Evolutionary conservation across 2,329 filamentous ascomycete species (phyloP), one percentile per base, ranked within the genome.

Genomic region (Colletotrichum siamense): DNA sequence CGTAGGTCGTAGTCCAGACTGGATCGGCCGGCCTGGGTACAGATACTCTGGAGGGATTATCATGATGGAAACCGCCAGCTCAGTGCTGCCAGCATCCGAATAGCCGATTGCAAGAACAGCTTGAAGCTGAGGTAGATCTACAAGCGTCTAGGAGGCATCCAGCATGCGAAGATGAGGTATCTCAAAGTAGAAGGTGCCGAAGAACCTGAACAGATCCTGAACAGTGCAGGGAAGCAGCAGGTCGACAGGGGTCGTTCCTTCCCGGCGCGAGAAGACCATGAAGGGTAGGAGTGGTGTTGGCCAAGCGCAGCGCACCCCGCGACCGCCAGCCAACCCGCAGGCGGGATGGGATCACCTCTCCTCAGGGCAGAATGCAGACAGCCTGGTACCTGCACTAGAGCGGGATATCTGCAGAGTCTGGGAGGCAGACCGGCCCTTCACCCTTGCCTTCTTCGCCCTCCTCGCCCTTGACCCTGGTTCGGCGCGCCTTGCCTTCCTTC

Each of bases 321-420:
- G 70, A 74, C 74, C 74, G 64, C 74, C 39, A 69, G 70, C 74
- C 71, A 64, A 34, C 44, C 74, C 74, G 74, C 74, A 74, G 59
- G 32, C 59, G 16, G 30, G 57, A 30, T 22, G 30, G 57, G 26
- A 30, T 30, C 57, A 61, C 59, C 30, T 74, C 52, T 39, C 66
- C 66, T 69, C 32, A 55, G 28, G n/a, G 16, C 71, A 69, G 49
- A 28, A 74, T 65, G 64, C 70, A 73, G 44, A 64, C 16, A 64
- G 59, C 66, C 36, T 70, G 68, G 59, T 59, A 66, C 59, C 73
- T 73, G 73, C 69, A 57, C 39, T 26, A 34, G 44, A 64, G 30
- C 62, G 52, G 73, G 55, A 68, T 57, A 61, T 68, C 68, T 70
- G 55, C 67, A 74, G 44, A 74, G 26, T 32, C 30, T 39, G 44